Conservation (phyloP, 2,329 filamentous ascomycete species). For the Fusarium illudens region DNA sequence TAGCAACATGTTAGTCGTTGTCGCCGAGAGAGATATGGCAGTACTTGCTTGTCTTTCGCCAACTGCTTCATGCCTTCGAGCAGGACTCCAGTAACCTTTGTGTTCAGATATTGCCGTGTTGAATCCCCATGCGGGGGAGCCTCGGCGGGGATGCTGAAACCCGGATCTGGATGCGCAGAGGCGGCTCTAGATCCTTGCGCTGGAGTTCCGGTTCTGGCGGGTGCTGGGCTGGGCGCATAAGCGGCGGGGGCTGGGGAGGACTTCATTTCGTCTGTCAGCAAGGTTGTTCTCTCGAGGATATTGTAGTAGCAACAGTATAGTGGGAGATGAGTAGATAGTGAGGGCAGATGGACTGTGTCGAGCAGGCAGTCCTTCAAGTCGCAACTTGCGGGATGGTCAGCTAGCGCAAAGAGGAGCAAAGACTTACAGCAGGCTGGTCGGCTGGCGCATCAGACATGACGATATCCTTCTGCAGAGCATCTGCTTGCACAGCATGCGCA, state of each 20-base stretch:
- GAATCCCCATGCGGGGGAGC: slow-evolving; percentile 72
- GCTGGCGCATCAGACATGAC: slow-evolving; percentile 55
- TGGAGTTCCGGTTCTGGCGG: slow-evolving; percentile 59
- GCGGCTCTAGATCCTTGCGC: slow-evolving; percentile 62
- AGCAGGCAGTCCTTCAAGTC: neutral
- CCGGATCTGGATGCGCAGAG: slow-evolving; percentile 64
- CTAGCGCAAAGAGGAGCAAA: neutral
- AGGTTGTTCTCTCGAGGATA: neutral
- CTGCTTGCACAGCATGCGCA: slow-evolving; percentile 28
- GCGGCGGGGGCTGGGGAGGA: slow-evolving; percentile 52
- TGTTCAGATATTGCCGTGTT: slow-evolving; percentile 75
- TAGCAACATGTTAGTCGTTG: slow-evolving; percentile 34
- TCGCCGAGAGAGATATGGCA: neutral
- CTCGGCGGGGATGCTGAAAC: slow-evolving; percentile 65
- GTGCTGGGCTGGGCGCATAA: slow-evolving; percentile 53
- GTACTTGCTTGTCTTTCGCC: slow-evolving; percentile 74
- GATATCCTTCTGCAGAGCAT: slow-evolving; percentile 49
- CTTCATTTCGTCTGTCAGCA: slow-evolving; percentile 30
- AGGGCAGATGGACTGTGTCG: neutral
- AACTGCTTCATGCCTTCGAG: slow-evolving; percentile 79
- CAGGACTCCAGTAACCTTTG: slow-evolving; percentile 72
- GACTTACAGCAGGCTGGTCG: slow-evolving; percentile 53
- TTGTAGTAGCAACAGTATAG: slow-evolving; percentile 6
- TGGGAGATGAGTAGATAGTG: neutral
- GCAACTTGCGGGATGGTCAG: neutral